Evolutionary conservation across 148 eudicot genomes (phyloP).

Genomic region (Arbutus unedo): DNA sequence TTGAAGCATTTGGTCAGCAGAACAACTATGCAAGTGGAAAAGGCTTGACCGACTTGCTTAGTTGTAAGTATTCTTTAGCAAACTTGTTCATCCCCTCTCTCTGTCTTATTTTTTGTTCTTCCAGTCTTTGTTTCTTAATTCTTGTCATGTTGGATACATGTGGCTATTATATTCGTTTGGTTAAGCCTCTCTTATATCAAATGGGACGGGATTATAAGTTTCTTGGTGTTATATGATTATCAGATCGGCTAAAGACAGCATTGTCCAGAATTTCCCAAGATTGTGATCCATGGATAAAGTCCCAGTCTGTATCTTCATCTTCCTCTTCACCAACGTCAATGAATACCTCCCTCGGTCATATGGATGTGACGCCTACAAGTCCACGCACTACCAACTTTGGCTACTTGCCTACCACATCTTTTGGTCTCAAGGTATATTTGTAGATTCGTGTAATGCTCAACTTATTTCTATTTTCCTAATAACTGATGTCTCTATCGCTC

Average conservation of each 20-base stretch:
- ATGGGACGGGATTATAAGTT: background rate
- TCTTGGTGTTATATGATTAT: conserved; percentile 22
- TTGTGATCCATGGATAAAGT: conserved; percentile 78
- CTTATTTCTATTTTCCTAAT: background rate
- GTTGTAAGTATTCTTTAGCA: conserved; percentile 48
- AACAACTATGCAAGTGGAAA: conserved; percentile 51
- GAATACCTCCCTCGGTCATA: conserved; percentile 47
- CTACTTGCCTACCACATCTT: conserved; percentile 31
- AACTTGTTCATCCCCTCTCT: background rate
- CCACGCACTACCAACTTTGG: conserved; percentile 39
- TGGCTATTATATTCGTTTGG: background rate
- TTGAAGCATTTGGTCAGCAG: conserved; percentile 73
- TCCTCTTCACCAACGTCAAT: conserved; percentile 48
- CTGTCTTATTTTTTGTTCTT: background rate
- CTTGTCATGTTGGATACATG: conserved; percentile 13
- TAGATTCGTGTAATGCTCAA: background rate
- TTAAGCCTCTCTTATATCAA: conserved; percentile 8
- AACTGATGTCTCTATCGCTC: background rate
- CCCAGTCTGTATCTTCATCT: conserved; percentile 40
- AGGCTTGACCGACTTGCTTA: conserved; percentile 46
- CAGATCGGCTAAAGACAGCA: conserved; percentile 73
- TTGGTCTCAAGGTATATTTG: conserved; percentile 77
- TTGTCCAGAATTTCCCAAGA: conserved; percentile 68
- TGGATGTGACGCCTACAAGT: conserved; percentile 70
- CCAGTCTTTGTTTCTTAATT: background rate